Base-by-base conservation (phyloP, 31 red algal genomes). In the Asparagopsis taxiformis region DNA sequence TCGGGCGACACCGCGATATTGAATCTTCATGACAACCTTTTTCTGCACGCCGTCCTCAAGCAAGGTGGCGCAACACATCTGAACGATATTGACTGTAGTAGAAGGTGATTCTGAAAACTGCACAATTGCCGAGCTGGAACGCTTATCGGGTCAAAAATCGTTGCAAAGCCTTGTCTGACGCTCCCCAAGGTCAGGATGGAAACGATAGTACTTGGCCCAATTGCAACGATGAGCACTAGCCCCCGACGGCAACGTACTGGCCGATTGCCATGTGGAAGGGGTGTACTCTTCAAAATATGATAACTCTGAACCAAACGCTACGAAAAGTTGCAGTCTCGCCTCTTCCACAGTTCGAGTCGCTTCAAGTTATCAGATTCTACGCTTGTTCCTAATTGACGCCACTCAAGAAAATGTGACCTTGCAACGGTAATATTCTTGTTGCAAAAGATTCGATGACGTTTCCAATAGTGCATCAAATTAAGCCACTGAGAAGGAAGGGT, bases 171-270 rank as follows among this genome's bases (percentile, higher is more conserved):
- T 1, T 86, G 79, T 33, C 86, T 66, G 20, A 77, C 87, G 16
- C 69, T 60, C 31, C 66, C 58, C 15, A 94, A 48, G 19, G 91
- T 77, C 44, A 44, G 35, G 28, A 75, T 17, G 32, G 87, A 48
- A 91, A 85, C 31, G 49, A 62, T 60, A 91, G 51, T 87, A 94
- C 91, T 34, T 94, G 91, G 31, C 91, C 91, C 3, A 94, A 39
- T 44, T 94, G 92, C 11, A 94, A 20, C 86, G 84, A n/a, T 91
- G 55, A 20, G 90, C 87, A 61, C 85, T 91, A 43, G 79, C 90
- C 7, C 73, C 84, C n/a, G 51, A 65, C 24, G 60, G 26, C 25
- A 82, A 38, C 7, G 32, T 31, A 35, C 74, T 78, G 21, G 23
- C n/a, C n/a, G n/a, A n/a, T n/a, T n/a, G n/a, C n/a, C n/a, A n/a